Evolutionary conservation across 331 rosid genomes (phyloP).

Genomic region (Telfairia occidentalis): DNA sequence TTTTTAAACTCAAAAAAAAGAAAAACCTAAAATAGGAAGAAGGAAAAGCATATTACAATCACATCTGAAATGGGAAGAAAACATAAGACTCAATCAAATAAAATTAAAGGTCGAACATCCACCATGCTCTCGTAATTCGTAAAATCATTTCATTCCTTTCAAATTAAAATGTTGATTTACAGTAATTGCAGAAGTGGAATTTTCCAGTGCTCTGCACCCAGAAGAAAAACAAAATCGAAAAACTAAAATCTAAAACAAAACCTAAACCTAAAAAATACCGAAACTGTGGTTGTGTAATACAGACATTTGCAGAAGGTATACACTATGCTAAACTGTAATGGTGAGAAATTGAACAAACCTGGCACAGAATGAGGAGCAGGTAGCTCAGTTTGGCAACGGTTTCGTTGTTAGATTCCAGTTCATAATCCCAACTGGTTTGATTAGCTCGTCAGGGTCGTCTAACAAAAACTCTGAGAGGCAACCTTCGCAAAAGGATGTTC

Average conservation of each 20-base stretch:
- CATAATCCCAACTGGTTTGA: constrained; percentile 48
- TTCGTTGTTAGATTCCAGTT: constrained; percentile 8
- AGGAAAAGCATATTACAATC: too few relatives aligned
- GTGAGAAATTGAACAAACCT: neutral
- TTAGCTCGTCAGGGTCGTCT: constrained; percentile 40
- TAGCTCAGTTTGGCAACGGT: constrained; percentile 10
- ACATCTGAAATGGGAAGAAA: too few relatives aligned
- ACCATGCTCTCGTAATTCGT: neutral
- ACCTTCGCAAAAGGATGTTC: constrained; percentile 23
- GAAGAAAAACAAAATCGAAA: neutral
- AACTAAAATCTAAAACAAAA: neutral
- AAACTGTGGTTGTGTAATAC: neutral
- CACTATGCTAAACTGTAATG: neutral
- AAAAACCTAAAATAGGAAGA: too few relatives aligned
- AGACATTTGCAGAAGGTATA: neutral
- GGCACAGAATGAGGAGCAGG: neutral
- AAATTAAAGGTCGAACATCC: too few relatives aligned
- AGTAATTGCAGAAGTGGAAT: constrained; percentile 1
- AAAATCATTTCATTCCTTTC: constrained; percentile 4
- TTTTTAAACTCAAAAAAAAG: too few relatives aligned
- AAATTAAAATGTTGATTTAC: constrained; percentile 2
- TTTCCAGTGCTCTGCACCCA: neutral
- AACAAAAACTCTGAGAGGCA: constrained; percentile 29
- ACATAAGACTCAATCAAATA: too few relatives aligned
- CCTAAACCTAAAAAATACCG: neutral